Percentiles rank a stretch among this genome's conserved stretches.
Evolutionary conservation across 176 grass and related monocot genomes (phyloP).

Genomic region (maize (Zea mays)): DNA sequence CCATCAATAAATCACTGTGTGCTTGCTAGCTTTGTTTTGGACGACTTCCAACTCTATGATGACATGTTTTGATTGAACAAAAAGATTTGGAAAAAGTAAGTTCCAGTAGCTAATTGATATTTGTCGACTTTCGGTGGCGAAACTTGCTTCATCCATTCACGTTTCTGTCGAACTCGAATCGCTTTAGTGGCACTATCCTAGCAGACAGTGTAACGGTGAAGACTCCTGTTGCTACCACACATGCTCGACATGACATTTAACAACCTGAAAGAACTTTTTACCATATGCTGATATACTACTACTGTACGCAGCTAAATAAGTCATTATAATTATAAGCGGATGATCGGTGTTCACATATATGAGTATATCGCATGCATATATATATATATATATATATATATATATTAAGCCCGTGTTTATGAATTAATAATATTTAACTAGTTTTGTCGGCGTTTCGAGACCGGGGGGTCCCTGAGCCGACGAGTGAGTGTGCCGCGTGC

Average conservation of each 20-base stretch:
- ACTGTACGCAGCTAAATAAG: not conserved
- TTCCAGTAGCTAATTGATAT: slow-evolving; percentile 14
- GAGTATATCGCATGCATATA: too few relatives aligned
- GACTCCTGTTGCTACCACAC: slow-evolving; percentile 33
- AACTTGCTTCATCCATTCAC: slow-evolving; percentile 36
- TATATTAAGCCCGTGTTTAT: too few relatives aligned
- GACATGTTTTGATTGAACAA: slow-evolving; percentile 17
- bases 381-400: too few relatives aligned
- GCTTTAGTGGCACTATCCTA: slow-evolving; percentile 47
- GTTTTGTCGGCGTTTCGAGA: too few relatives aligned
- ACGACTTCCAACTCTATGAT: slow-evolving; percentile 34
- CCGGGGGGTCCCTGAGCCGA: too few relatives aligned
- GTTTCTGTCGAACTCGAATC: slow-evolving; percentile 51
- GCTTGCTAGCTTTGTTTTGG: slow-evolving; percentile 24
- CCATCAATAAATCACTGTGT: slow-evolving; percentile 20
- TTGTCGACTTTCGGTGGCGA: slow-evolving; percentile 51
- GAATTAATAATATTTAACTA: too few relatives aligned
- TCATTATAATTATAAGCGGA: too few relatives aligned
- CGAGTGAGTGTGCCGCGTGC: too few relatives aligned
- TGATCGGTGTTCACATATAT: too few relatives aligned
- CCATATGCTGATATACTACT: not conserved
- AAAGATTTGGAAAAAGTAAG: slow-evolving; percentile 28
- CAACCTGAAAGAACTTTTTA: slow-evolving; percentile 45
- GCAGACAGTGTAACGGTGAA: slow-evolving; percentile 59
- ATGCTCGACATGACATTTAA: slow-evolving; percentile 55